phyloP scores from a whole-genome alignment of 352 stramenopile genomes.

The Globisporangium splendens region DNA sequence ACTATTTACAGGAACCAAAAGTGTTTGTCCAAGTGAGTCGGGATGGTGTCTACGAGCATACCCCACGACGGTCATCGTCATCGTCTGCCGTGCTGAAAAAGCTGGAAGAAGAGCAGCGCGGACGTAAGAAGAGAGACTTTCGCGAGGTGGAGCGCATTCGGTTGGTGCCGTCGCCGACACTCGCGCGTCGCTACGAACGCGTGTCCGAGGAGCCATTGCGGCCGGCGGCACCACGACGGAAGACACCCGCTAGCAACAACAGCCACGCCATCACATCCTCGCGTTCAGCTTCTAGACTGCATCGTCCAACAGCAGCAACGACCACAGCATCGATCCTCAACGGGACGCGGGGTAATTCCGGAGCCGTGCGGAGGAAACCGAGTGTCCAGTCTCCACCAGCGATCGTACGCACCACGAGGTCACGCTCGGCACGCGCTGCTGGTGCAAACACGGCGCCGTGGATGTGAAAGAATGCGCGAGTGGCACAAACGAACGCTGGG shows the following conservation, averaged over 20 bases:
- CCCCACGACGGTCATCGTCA: constrained; percentile 2
- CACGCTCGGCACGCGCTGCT: too few species aligned
- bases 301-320: constrained; percentile 11
- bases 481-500: too few species aligned
- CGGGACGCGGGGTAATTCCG: background rate
- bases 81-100: constrained; percentile 37
- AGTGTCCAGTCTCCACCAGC: too few species aligned
- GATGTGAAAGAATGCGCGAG: too few species aligned
- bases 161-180: constrained; percentile 37
- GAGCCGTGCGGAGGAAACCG: background rate
- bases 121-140: constrained; percentile 19
- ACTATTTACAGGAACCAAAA: constrained; percentile 30
- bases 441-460: too few species aligned
- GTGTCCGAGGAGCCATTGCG: constrained; percentile 15
- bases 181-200: constrained; percentile 44
- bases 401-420: too few species aligned
- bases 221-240: background rate
- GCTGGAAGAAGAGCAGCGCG: constrained; percentile 25
- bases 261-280: background rate
- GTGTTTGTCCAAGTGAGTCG: constrained; percentile 46
- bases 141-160: constrained; percentile 47
- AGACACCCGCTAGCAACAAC: background rate
- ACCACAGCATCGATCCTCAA: background rate
- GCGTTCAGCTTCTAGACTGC: background rate
- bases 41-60: constrained; percentile 36